A percentile compares a stretch with the other conserved stretches of the same genome.
Evolutionary conservation across 2,329 filamentous ascomycete genomes (phyloP).

Genomic region (Pseudogymnoascus sp.): DNA sequence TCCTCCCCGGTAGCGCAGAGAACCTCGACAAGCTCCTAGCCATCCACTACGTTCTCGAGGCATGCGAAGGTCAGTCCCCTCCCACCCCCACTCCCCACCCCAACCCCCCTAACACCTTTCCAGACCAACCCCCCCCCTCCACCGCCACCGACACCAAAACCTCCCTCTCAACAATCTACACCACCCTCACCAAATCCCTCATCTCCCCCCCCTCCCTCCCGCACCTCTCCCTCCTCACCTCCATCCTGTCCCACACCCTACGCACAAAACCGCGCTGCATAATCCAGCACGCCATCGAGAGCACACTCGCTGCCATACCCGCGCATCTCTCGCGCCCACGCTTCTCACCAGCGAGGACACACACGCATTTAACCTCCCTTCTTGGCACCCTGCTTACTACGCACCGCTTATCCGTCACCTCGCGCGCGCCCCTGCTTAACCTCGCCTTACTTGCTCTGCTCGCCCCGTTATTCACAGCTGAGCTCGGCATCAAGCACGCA

Average conservation of each 20-base stretch:
- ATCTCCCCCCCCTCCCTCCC: slow-evolving; percentile 19
- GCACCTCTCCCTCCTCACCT: slow-evolving; percentile 25
- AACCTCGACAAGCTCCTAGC: slow-evolving; percentile 23
- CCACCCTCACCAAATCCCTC: neutral
- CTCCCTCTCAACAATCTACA: neutral
- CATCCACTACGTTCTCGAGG: slow-evolving; percentile 19
- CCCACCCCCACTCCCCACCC: neutral
- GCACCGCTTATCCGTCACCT: slow-evolving; percentile 52
- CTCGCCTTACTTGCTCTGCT: slow-evolving; percentile 49
- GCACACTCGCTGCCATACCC: slow-evolving; percentile 26
- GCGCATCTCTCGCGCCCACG: slow-evolving; percentile 24
- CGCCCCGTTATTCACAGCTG: slow-evolving; percentile 39
- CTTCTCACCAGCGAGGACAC: slow-evolving; percentile 21
- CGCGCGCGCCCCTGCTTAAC: slow-evolving; percentile 53
- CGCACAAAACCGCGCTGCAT: slow-evolving; percentile 26
- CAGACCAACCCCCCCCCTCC: neutral
- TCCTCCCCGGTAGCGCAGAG: slow-evolving; percentile 14
- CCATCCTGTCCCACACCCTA: slow-evolving; percentile 27
- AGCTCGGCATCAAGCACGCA: slow-evolving; percentile 37
- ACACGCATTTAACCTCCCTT: slow-evolving; percentile 38
- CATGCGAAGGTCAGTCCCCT: slow-evolving; percentile 22
- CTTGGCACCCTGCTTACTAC: slow-evolving; percentile 50
- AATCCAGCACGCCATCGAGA: slow-evolving; percentile 29
- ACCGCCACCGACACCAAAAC: neutral
- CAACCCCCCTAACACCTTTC: neutral